A percentile compares a stretch with the other conserved stretches of the same genome.
These are phyloP conservation scores for Haplosporangium sp. DNA, from an alignment of 371 early-diverging fungal genomes.

Conservation along the genomic window DNA sequence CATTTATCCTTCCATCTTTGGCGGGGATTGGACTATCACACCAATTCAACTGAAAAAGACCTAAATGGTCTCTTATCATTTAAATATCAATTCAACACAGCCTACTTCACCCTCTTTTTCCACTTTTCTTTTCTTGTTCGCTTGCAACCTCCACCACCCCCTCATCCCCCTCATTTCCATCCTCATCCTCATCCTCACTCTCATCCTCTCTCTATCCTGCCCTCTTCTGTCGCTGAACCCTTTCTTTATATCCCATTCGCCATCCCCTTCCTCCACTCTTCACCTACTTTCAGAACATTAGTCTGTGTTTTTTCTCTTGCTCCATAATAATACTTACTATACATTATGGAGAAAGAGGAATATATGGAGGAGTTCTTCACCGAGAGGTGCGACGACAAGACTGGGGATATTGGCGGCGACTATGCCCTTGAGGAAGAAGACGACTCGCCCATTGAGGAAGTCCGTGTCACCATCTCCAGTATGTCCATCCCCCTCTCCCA, in stretches of 20 bases:
- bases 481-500: conserved; percentile 15
- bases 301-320: not conserved
- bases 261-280: not conserved
- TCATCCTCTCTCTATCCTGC: not conserved
- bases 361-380: conserved; percentile 23
- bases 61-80: not conserved
- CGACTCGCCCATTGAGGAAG: conserved; percentile 81
- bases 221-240: not conserved
- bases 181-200: not conserved
- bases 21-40: not conserved
- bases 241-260: conserved; percentile 1
- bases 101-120: conserved; percentile 1
- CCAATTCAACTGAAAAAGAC: not conserved
- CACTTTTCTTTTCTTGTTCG: not conserved
- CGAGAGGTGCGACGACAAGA: conserved; percentile 36
- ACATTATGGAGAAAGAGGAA: conserved; percentile 32
- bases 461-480: conserved; percentile 74
- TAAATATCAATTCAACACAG: not conserved
- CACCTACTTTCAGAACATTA: not conserved
- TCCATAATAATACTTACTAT: conserved; percentile 1
- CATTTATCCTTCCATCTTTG: not conserved
- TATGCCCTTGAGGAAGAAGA: conserved; percentile 69
- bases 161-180: not conserved
- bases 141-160: not conserved
- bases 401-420: conserved; percentile 60